These are phyloP conservation scores for Pterocarpus santalinus DNA, from an alignment of 306 rosid species.

Conservation along the genomic window DNA sequence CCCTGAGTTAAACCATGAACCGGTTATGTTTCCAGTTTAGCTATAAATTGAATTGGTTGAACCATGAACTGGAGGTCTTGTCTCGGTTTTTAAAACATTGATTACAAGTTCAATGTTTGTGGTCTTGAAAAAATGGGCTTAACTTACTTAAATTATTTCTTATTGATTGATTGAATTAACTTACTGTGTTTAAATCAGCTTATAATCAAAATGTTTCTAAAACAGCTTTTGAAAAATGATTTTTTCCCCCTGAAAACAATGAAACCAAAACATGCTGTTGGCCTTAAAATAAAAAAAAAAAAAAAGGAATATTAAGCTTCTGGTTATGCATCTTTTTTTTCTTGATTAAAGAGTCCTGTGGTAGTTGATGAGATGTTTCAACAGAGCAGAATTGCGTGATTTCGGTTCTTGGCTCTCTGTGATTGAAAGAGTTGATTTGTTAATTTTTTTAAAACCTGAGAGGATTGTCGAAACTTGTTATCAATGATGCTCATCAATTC, in stretches of 20 bases:
- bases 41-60: no score
- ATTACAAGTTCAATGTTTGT: no score
- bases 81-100: no score
- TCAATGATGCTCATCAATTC: slow-evolving; percentile 35
- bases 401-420: slow-evolving; percentile 14
- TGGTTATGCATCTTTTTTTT: not conserved
- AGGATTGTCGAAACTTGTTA: slow-evolving; percentile 11
- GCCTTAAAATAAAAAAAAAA: not conserved
- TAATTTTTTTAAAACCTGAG: not conserved
- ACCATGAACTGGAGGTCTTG: no score
- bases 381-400: slow-evolving; percentile 5
- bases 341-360: not conserved
- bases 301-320: not conserved
- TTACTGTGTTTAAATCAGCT: no score
- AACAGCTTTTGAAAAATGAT: no score
- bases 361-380: slow-evolving; percentile 10
- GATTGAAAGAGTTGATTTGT: slow-evolving; percentile 2
- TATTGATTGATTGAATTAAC: not conserved
- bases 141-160: not conserved
- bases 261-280: no score
- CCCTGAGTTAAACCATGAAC: no score
- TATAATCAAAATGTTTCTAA: no score
- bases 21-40: no score
- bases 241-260: no score
- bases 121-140: slow-evolving; percentile 17